Base-by-base conservation (phyloP, 148 eudicot species). In the Beta vulgaris region DNA sequence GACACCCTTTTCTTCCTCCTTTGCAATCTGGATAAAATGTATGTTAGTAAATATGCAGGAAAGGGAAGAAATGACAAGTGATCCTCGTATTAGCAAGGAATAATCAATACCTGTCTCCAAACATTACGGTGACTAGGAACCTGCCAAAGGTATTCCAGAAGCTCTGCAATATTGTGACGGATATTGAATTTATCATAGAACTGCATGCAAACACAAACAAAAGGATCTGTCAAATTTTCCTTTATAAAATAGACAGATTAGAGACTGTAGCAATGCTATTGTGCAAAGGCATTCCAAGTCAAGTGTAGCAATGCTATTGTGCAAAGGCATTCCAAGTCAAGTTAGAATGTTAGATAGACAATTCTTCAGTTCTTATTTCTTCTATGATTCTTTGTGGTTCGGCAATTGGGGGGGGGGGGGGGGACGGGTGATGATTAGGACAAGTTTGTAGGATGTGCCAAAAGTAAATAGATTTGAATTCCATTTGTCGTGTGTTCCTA, bases 181-280 rank as follows among this genome's bases (percentile, higher is more conserved):
- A 92, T 95, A 80, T 95, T 95, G 74, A 95, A 95, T 81, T 95
- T 95, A 87, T 95, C 99, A 73, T 92, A 95, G 84, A 95, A 95
- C 99, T 95, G 94, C 84, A 78, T 10, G 62, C 75, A 76, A 67
- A 58, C 68, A 42, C 32, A 78, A 67, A 71, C 62, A 58, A 68
- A 58, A 35, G 44, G 19, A 7, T 15, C 60, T 25, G 59, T 76
- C 43, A 77, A 60, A 69, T 19, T 37, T 55, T 68, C 37, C 42
- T 8, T 53, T 0, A 25, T 8, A 31, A 21, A 23, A 62, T 35
- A 26, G 19, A 21, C 23, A 28, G 57, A 49, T 23, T 21, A 43
- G 3, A 43, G 6, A 39, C 28, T 25, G 14, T 16, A 2, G 6
- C 7, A 15, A 16, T 16, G n/a, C 40, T 1, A 5, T 34, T 19